Base-by-base conservation (phyloP, 2,329 filamentous ascomycete species). In the Epicoccum sorghinum region DNA sequence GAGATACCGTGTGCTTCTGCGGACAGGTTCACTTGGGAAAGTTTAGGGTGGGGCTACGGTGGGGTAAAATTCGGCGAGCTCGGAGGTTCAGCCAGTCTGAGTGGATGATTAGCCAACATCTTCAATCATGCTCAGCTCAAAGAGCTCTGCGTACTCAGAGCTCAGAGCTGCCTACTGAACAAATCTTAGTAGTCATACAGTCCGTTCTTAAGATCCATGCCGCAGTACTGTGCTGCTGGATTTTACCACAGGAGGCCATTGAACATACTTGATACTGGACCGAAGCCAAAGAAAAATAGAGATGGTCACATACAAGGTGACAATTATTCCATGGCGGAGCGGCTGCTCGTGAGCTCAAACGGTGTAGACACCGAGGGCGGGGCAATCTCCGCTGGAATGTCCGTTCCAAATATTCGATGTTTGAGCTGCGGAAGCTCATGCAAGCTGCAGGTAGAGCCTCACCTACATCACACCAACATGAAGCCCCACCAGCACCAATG, bases 21-120 rank as follows among this genome's bases (percentile, higher is more conserved):
- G 32, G 14, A 9, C 12, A 5, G 23, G 24, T 41, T 25, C 24
- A 30, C 25, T 27, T 37, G 23, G 3, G 37, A 49, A 18, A 38
- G 50, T 51, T 46, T 36, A 14, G 37, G 36, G 52, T 57, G 56
- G 62, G 59, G 52, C 48, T 35, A 47, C 38, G 47, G n/a, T 40
- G 49, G 47, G 57, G 58, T 46, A 61, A 41, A 57, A 47, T 44
- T 52, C 57, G 58, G 64, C 50, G 61, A 50, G 38, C 47, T 52
- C 58, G 59, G 64, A 52, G 53, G 58, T 58, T 61, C 56, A 64
- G 43, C 61, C 42, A 47, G 43, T 55, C 55, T 40, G 47, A 45
- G 58, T 47, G 46, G 35, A 44, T 30, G 10, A 30, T 33, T n/a
- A 23, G 35, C 10, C 4, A 37, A 30, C 37, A 23, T 12, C 12